These are phyloP conservation scores for Eucalyptus albens DNA, from an alignment of 345 rosid species.

Conservation along the genomic window DNA sequence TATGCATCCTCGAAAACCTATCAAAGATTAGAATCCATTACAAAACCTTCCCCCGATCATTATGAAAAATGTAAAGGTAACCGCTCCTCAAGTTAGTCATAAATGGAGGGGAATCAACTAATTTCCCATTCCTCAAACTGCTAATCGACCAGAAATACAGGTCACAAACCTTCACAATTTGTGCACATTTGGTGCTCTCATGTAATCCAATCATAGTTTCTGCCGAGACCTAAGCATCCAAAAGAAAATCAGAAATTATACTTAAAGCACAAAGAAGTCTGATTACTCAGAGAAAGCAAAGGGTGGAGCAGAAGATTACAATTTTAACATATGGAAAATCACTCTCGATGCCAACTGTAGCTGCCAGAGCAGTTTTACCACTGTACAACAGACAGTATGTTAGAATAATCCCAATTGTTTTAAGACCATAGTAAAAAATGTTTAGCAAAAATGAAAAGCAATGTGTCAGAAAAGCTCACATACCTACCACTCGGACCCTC, in stretches of 20 bases:
- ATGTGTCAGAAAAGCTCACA: background rate
- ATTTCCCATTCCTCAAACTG: background rate
- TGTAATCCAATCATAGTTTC: conserved; percentile 96
- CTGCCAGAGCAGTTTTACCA: conserved; percentile 97
- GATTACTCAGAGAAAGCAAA: background rate
- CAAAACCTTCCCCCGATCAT: background rate
- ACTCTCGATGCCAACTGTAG: conserved; percentile 90
- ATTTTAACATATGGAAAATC: conserved; percentile 97
- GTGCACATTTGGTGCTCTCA: conserved; percentile 95
- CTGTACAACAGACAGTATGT: conserved; percentile 20
- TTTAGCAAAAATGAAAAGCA: background rate
- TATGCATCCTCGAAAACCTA: conserved; percentile 99
- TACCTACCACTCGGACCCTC: conserved; percentile 98
- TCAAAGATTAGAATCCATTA: background rate
- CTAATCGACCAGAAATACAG: background rate
- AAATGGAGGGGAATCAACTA: background rate
- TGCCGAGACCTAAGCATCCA: conserved; percentile 62
- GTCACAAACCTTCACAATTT: conserved; percentile 67
- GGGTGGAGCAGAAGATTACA: conserved; percentile 30
- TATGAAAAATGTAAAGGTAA: background rate
- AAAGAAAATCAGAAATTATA: background rate
- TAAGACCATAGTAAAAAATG: background rate
- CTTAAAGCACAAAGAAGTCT: background rate
- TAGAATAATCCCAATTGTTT: background rate
- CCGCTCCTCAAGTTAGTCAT: background rate